phyloP scores from a whole-genome alignment of 768 basidiomycete genomes.

The Trametes cubensis region DNA sequence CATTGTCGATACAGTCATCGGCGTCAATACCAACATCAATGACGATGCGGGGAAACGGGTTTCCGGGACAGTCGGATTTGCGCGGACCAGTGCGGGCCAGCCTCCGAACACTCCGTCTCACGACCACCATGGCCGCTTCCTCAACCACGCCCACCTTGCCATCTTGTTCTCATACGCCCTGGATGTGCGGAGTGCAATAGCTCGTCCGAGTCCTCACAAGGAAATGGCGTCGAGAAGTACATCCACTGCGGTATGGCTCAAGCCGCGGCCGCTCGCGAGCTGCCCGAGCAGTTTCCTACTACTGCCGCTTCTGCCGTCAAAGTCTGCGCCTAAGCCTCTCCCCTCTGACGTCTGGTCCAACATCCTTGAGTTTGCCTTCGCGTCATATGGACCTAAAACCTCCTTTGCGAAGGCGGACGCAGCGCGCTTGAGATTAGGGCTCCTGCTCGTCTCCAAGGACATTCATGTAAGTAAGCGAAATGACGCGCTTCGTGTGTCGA shows the following conservation, averaged over 20 bases:
- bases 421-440: conserved; percentile 32
- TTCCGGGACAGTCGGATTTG: conserved; percentile 9
- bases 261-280: conserved; percentile 67
- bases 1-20: too few relatives aligned
- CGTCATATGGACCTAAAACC: conserved; percentile 18
- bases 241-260: conserved; percentile 47
- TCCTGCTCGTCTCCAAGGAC: conserved; percentile 28
- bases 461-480: conserved; percentile 15
- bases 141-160: not conserved
- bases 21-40: not conserved
- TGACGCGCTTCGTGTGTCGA: not conserved
- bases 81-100: conserved; percentile 5
- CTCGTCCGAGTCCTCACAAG: not conserved
- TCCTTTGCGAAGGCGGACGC: conserved; percentile 10
- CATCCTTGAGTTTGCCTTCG: conserved; percentile 50
- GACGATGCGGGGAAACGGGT: not conserved
- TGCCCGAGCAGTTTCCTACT: conserved; percentile 62
- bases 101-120: conserved; percentile 5
- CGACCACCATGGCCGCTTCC: conserved; percentile 17
- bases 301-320: conserved; percentile 66
- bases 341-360: conserved; percentile 74
- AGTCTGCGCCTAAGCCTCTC: conserved; percentile 53
- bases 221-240: not conserved
- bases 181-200: not conserved
- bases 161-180: not conserved